Base-by-base conservation (phyloP, 192 early-diverging fungal species). In the Martensiomyces pterosporus region DNA sequence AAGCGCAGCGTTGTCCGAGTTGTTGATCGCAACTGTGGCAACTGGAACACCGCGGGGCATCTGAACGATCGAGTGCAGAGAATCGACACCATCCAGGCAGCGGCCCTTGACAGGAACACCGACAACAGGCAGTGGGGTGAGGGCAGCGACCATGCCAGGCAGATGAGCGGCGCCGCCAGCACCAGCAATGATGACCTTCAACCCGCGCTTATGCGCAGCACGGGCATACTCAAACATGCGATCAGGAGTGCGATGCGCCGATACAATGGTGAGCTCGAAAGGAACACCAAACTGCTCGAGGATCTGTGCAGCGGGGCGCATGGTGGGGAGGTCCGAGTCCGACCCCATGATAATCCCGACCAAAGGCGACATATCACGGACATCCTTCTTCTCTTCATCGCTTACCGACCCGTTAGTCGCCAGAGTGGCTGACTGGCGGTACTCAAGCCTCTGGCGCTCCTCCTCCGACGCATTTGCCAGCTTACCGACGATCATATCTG, bases 31-130 rank as follows among this genome's bases (percentile, higher is more conserved):
- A 4, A 99, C 93, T 5, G 97, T 99, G 2, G 97, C 97, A 2
- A 99, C 97, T 3, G 97, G 97, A 21, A 99, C 85, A 38, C 97
- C 97, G 39, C 97, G 88, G 43, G 97, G 97, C 97, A 99, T 99
- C 73, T 99, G 97, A 14, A 98, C 94, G 62, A 99, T 99, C 27
- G 92, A 94, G 49, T 94, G 83, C 43, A 99, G 73, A 23, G 97
- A 99, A 61, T 99, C 97, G 25, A 94, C 87, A 32, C 97, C 97
- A 47, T 98, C 94, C 24, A 99, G 77, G 18, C 82, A 80, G 56
- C 85, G 91, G 27, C 93, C 84, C 36, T 91, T 91, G 24, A 99
- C 89, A 15, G 97, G 97, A 2, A 97, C 93, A 32, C 97, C 97
- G 48, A 99, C 89, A 34, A 99, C 97, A 4, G 93, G 97, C 14